Base-by-base conservation (phyloP, 2,329 filamentous ascomycete species). In the Botrytis paeoniae region DNA sequence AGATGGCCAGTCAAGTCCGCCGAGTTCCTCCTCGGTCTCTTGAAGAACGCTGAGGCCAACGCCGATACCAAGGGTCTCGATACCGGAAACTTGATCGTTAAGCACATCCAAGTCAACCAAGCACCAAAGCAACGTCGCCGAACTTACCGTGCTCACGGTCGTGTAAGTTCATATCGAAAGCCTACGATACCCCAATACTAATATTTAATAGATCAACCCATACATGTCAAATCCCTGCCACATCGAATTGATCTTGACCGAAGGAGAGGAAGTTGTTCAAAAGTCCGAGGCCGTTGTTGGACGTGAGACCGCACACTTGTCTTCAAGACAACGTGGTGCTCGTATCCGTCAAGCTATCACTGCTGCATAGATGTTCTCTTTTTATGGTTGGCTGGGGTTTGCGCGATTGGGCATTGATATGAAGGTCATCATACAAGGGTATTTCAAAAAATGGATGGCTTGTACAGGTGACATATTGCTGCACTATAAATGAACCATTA, bases 21-120 rank as follows among this genome's bases (percentile, higher is more conserved):
- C 86, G 92, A 98, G 89, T 97, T 97, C 90, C 90, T 99, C 78
- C 91, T 98, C 86, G 93, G 92, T 84, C 94, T 99, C 82, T 93
- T 99, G 82, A 96, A 95, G 91, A 97, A 97, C 87, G 94, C 94
- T 80, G 94, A 97, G 89, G 91, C 94, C 88, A 97, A 97, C 86
- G 94, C 94, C 84, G 95, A 97, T 82, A 93, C 93, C 85, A 97
- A 97, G 90, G 94, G 95, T 82, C 93, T 97, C 83, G 94, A 99
- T 87, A 98, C 95, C 84, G 92, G 91, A 87, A 97, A 97, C 90
- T 89, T 99, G 84, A 87, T 98, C 84, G 93, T 99, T 88, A 98
- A 98, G 93, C 97, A 98, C 93, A 99, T 99, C 88, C 96, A 99
- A 89, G 96, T 99, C 90, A 99, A 99, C 93, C 96, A 99, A 90